Evolutionary conservation across 257 asterid genomes (phyloP), one percentile per base, ranked within the genome.

Genomic region (Nemophila menziesii): DNA sequence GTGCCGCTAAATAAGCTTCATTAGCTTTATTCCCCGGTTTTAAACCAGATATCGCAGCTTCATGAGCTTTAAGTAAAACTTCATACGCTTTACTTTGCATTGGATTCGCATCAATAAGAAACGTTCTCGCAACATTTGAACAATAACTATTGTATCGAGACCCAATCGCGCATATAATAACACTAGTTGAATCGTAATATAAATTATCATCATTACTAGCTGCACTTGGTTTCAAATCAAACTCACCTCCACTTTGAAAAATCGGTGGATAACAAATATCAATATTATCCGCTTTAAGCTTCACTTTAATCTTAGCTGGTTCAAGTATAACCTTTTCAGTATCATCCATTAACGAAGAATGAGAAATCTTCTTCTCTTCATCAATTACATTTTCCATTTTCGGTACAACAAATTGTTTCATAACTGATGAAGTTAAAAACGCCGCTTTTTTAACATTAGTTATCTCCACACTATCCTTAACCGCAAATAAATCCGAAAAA

Each of bases 231-330:
- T 33, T 61, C 38, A 61, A 52, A 61, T 61, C 67, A 27, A 61
- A 61, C 23, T 54, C 56, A 19, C 67, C 67, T n/a, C 67, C 67
- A 54, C 61, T 61, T 59, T 59, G 65, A 47, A 59, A 59, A 44
- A 59, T 59, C 23, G 65, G 65, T 24, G 65, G 61, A 34, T 54
- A 53, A 48, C 67, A 61, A 47, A 61, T 61, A 51, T 61, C 67
- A 17, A 61, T 49, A 54, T 61, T 61, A 40, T 61, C 67, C 24
- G 61, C 67, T 39, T 54, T 61, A 11, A 61, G 54, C 61, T 61
- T 61, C 61, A 61, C 67, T 52, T 61, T 61, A 43, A 61, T 54
- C 55, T 44, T 61, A 46, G 61, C 61, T 46, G 67, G 67, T 37
- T 61, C 61, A 16, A 61, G 56, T 33, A 61, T 61, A 39, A 53